Base-by-base conservation (phyloP, 1,139 yeast genomes). In the Zygoascus meyerae region DNA sequence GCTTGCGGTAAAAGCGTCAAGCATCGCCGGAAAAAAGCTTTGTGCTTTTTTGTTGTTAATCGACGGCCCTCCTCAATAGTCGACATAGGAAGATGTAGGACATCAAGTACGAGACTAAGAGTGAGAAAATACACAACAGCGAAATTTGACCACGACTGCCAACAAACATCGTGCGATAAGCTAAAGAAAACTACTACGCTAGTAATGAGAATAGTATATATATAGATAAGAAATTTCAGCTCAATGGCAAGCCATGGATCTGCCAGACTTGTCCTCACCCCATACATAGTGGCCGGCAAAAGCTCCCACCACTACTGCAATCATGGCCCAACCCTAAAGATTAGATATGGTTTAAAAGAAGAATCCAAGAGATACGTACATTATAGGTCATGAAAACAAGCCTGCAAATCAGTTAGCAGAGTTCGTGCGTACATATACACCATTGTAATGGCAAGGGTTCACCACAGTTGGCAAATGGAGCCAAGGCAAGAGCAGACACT, bases 341-440 rank as follows among this genome's bases (percentile, higher is more conserved):
- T 49, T 36, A 47, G 33, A 41, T 2, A 7, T 15, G 39, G 7
- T 11, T 10, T 9, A 15, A 17, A 15, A 40, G 32, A 14, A 12
- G 10, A 15, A 9, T 40, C 9, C 11, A 34, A 10, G 1, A 12
- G 12, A n/a, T 15, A 46, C 62, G 30, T 45, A 59, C 69, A 61
- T 85, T 84, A 62, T 83, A 85, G 3, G 90, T 83, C 95, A 85
- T 85, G 58, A 84, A 85, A 1, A 85, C 77, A 57, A 83, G 73
- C 66, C 63, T 59, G 30, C 34, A 29, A 34, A 18, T 26, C 17
- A 35, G 38, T 14, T 18, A 28, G 18, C 7, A 5, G 26, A 21
- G 26, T 21, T 21, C 6, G 7, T 5, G 26, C 26, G 26, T 7
- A n/a, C n/a, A n/a, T n/a, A n/a, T n/a, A n/a, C n/a, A n/a, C n/a